phyloP scores from a whole-genome alignment of 805 yeast genomes.

The Metschnikowia gelsemii region DNA sequence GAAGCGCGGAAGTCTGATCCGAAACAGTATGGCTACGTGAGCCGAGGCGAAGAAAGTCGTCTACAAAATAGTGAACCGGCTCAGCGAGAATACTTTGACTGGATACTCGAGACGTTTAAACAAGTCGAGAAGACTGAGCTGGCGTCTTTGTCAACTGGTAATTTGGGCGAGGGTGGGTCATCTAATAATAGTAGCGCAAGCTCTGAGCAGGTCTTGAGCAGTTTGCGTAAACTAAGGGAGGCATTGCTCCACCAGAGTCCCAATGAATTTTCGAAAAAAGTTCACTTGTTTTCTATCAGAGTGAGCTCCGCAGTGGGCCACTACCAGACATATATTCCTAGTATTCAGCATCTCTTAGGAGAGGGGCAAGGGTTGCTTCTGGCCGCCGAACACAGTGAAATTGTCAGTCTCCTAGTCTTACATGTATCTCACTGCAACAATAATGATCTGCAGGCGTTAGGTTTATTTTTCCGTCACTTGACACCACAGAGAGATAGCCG shows the following conservation, averaged over 20 bases:
- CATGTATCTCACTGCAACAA: constrained; percentile 46
- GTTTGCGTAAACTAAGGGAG: constrained; percentile 54
- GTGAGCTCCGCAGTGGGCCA: constrained; percentile 47
- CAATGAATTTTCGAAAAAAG: constrained; percentile 42
- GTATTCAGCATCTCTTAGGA: constrained; percentile 44
- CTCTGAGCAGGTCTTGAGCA: constrained; percentile 22
- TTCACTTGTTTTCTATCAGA: constrained; percentile 48
- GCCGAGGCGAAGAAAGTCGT: constrained; percentile 57
- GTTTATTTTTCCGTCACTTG: constrained; percentile 29
- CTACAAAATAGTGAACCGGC: constrained; percentile 46
- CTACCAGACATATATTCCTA: constrained; percentile 55
- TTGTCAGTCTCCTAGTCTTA: constrained; percentile 42
- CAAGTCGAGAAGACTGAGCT: constrained; percentile 3
- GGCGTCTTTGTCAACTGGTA: constrained; percentile 1
- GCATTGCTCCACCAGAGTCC: constrained; percentile 44
- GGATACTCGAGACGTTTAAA: constrained; percentile 29
- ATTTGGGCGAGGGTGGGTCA: not conserved
- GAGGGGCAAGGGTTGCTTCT: constrained; percentile 24
- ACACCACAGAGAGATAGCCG: constrained; percentile 16
- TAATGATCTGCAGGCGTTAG: constrained; percentile 32
- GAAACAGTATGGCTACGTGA: constrained; percentile 49
- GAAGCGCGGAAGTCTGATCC: not conserved
- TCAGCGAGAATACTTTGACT: constrained; percentile 40
- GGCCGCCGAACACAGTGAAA: constrained; percentile 36
- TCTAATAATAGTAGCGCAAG: constrained; percentile 20